Percentiles rank a stretch among this genome's conserved stretches.
phyloP scores from a whole-genome alignment of 495 filamentous ascomycete species.

The Halenospora varia region DNA sequence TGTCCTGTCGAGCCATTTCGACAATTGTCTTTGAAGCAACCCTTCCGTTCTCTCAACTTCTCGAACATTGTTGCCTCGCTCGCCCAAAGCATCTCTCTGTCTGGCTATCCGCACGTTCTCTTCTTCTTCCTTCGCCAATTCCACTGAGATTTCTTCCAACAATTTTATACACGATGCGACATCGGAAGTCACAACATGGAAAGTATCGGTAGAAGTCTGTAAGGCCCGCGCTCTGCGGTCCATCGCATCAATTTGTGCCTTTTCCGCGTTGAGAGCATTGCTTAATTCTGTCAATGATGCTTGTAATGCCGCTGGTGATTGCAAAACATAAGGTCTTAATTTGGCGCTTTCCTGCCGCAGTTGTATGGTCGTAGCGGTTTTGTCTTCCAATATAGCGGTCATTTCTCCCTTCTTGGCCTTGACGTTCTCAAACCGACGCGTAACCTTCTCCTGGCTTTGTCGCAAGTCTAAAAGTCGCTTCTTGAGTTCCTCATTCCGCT shows the following conservation, averaged over 20 bases:
- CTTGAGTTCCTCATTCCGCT: constrained; percentile 81
- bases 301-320: constrained; percentile 79
- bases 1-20: constrained; percentile 79
- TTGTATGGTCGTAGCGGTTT: constrained; percentile 56
- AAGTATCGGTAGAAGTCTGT: constrained; percentile 89
- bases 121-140: constrained; percentile 87
- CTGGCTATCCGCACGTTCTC: constrained; percentile 71
- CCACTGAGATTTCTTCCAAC: constrained; percentile 78
- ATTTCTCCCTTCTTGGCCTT: constrained; percentile 68
- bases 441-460: constrained; percentile 71
- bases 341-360: constrained; percentile 78
- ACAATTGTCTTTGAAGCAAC: constrained; percentile 75
- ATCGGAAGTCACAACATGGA: constrained; percentile 75
- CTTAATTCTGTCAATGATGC: constrained; percentile 75
- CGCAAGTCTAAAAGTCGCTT: constrained; percentile 70
- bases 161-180: constrained; percentile 82
- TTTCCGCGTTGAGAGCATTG: constrained; percentile 69
- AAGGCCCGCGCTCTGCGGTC: constrained; percentile 82
- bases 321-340: constrained; percentile 84
- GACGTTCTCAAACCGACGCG: constrained; percentile 69
- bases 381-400: constrained; percentile 72
- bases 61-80: constrained; percentile 79
- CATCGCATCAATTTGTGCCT: constrained; percentile 76
- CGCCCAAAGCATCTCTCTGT: constrained; percentile 81
- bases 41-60: constrained; percentile 88